These are phyloP conservation scores for Umbelopsis vinacea DNA, from an alignment of 192 early-diverging fungal genomes.

Conservation along the genomic window DNA sequence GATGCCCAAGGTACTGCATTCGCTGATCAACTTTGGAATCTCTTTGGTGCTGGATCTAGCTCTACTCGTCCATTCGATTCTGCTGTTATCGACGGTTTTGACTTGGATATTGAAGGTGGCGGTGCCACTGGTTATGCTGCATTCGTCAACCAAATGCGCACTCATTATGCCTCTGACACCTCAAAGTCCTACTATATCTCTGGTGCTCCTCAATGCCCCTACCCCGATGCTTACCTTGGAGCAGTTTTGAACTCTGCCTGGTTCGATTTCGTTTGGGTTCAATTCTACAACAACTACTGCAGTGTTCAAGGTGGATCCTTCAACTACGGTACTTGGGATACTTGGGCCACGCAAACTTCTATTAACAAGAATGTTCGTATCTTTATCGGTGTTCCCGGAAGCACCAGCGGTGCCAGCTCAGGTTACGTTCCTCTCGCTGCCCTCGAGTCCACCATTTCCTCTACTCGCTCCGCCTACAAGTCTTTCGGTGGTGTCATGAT, in stretches of 20 bases:
- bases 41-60: slow-evolving; percentile 72
- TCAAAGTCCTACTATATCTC: slow-evolving; percentile 61
- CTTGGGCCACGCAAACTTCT: slow-evolving; percentile 63
- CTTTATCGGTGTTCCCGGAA: slow-evolving; percentile 72
- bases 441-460: slow-evolving; percentile 55
- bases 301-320: slow-evolving; percentile 55
- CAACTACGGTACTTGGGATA: slow-evolving; percentile 77
- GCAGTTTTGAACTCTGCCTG: slow-evolving; percentile 60
- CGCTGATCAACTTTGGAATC: slow-evolving; percentile 75
- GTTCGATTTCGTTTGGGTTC: slow-evolving; percentile 72
- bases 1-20: slow-evolving; percentile 61
- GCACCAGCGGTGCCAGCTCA: slow-evolving; percentile 56
- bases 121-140: slow-evolving; percentile 57
- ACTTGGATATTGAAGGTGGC: slow-evolving; percentile 74
- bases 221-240: slow-evolving; percentile 73
- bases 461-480: slow-evolving; percentile 50
- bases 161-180: slow-evolving; percentile 51
- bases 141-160: slow-evolving; percentile 61
- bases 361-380: slow-evolving; percentile 70
- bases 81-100: slow-evolving; percentile 56
- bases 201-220: slow-evolving; percentile 78
- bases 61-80: slow-evolving; percentile 69
- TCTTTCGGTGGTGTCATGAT: slow-evolving; percentile 75
- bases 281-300: slow-evolving; percentile 88
- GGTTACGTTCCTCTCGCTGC: slow-evolving; percentile 56